Evolutionary conservation across 495 filamentous ascomycete genomes (phyloP).

Genomic region (Aspergillus diversus): DNA sequence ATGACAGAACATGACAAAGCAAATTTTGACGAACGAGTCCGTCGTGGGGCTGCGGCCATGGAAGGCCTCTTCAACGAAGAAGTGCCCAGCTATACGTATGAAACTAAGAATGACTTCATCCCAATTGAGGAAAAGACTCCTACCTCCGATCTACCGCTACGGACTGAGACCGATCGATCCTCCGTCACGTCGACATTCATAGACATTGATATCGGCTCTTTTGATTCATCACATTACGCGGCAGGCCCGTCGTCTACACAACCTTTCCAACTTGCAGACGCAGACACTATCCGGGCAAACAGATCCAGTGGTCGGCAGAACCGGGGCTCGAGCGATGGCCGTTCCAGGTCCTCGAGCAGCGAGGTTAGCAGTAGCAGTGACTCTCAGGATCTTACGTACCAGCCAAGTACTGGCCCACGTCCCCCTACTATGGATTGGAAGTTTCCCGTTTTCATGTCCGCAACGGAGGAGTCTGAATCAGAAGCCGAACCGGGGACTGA

Average conservation of each 20-base stretch:
- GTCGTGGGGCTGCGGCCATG: slow-evolving; percentile 52
- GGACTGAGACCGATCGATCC: slow-evolving; percentile 50
- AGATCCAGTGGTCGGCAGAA: slow-evolving; percentile 43
- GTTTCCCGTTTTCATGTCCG: slow-evolving; percentile 42
- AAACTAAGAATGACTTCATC: slow-evolving; percentile 52
- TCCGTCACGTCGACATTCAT: slow-evolving; percentile 54
- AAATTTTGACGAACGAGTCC: slow-evolving; percentile 53
- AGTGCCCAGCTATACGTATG: slow-evolving; percentile 50
- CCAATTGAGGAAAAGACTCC: slow-evolving; percentile 40
- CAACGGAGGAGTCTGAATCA: slow-evolving; percentile 24
- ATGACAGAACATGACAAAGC: slow-evolving; percentile 45
- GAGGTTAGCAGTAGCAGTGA: slow-evolving; percentile 30
- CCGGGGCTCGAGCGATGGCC: slow-evolving; percentile 43
- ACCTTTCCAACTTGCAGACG: slow-evolving; percentile 53
- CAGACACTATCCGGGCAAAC: slow-evolving; percentile 55
- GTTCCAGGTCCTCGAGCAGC: slow-evolving; percentile 37
- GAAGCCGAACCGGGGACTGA: slow-evolving; percentile 13
- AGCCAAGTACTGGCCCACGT: slow-evolving; percentile 42
- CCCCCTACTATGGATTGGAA: slow-evolving; percentile 57
- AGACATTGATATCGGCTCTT: slow-evolving; percentile 52
- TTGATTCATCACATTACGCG: slow-evolving; percentile 52
- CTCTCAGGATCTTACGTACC: slow-evolving; percentile 34
- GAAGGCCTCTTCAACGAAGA: slow-evolving; percentile 53
- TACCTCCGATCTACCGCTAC: slow-evolving; percentile 52
- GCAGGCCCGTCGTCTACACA: slow-evolving; percentile 47